Percentiles rank a stretch among this genome's conserved stretches.
phyloP scores from a whole-genome alignment of 164 flowering plant species.

The Nelumbo lutea region DNA sequence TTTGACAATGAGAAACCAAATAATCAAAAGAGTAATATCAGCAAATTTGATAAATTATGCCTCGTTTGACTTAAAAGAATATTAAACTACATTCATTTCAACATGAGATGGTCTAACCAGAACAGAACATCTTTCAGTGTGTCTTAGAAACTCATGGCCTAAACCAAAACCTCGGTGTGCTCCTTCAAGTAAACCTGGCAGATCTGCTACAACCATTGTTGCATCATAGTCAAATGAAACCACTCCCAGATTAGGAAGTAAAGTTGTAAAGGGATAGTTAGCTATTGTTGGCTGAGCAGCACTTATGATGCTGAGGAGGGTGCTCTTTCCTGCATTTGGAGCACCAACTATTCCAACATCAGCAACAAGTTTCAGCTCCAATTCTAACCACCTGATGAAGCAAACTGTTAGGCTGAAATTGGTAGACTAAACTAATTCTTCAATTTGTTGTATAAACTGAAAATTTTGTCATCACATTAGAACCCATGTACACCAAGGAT shows the following conservation, averaged over 20 bases:
- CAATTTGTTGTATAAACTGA: neutral
- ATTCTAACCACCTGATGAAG: conserved; percentile 84
- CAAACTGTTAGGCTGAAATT: conserved; percentile 10
- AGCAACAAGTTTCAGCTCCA: conserved; percentile 93
- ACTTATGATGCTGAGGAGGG: conserved; percentile 80
- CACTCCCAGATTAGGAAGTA: conserved; percentile 92
- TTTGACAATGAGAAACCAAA: neutral
- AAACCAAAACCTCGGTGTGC: conserved; percentile 96
- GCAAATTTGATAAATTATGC: neutral
- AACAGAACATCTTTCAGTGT: conserved; percentile 91
- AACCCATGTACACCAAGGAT: too few relatives aligned
- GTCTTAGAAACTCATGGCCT: conserved; percentile 93
- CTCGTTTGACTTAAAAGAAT: neutral
- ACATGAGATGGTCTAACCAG: conserved; percentile 45
- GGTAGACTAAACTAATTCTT: neutral
- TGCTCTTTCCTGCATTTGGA: conserved; percentile 99
- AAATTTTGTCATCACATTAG: neutral
- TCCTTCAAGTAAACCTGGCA: conserved; percentile 98
- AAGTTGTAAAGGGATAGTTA: conserved; percentile 90
- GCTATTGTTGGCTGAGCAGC: conserved; percentile 95
- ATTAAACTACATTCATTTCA: neutral
- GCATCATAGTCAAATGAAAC: conserved; percentile 86
- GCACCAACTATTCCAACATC: conserved; percentile 99
- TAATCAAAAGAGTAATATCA: neutral
- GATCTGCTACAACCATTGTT: conserved; percentile 89